Evolutionary conservation across 352 stramenopile species (phyloP).

Genomic region (Phytopythium chamaehyphon): DNA sequence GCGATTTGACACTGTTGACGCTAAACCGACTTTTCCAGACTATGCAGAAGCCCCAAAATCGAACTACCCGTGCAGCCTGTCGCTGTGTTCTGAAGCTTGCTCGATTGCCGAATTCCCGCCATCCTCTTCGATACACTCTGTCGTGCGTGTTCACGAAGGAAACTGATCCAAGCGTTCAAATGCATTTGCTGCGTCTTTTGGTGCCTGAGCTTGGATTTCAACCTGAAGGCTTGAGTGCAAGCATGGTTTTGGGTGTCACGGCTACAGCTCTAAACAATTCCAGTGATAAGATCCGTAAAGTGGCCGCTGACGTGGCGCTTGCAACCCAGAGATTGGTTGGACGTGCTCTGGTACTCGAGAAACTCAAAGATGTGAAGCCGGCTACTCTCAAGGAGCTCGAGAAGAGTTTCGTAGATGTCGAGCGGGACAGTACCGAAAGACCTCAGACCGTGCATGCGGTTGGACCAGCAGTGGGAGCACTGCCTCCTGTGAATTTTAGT

Average conservation of each 20-base stretch:
- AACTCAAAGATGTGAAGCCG: conserved; percentile 70
- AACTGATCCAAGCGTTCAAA: conserved; percentile 67
- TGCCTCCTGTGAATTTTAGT: conserved; percentile 37
- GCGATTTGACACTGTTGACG: conserved; percentile 59
- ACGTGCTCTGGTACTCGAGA: conserved; percentile 58
- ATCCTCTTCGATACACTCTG: conserved; percentile 67
- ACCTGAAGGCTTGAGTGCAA: conserved; percentile 54
- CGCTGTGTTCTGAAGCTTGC: conserved; percentile 74
- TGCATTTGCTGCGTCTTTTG: conserved; percentile 74
- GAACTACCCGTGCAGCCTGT: conserved; percentile 70
- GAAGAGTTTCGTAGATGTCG: conserved; percentile 72
- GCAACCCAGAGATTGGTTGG: conserved; percentile 73
- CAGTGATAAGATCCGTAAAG: conserved; percentile 75
- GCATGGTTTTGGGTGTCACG: conserved; percentile 43
- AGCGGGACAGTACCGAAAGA: conserved; percentile 29
- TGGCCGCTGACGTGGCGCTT: conserved; percentile 71
- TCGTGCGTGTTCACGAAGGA: conserved; percentile 73
- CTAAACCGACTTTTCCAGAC: conserved; percentile 53
- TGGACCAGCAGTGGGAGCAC: conserved; percentile 1
- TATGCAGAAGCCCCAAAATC: conserved; percentile 79
- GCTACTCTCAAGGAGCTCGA: conserved; percentile 81
- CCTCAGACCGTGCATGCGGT: conserved; percentile 61
- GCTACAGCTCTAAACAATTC: conserved; percentile 40
- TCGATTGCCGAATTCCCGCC: conserved; percentile 44
- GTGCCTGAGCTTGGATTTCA: conserved; percentile 80